phyloP scores from a whole-genome alignment of 1,139 yeast genomes.

The Scheffersomyces stambukii region DNA sequence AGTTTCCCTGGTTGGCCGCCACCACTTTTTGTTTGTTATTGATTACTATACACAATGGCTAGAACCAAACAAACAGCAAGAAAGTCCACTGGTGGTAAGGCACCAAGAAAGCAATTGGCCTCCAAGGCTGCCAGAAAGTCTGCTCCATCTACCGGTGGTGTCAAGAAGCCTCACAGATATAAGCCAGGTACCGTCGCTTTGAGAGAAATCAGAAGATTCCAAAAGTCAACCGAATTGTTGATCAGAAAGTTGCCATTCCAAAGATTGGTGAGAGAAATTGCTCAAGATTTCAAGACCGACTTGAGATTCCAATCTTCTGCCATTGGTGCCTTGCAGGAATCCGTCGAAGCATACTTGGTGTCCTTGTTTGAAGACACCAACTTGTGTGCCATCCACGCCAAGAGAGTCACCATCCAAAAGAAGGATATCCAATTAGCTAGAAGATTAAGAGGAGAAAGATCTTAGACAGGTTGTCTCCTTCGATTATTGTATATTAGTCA shows the following conservation, averaged over 20 bases:
- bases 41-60: too few relatives aligned
- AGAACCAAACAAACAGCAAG: constrained; percentile 99
- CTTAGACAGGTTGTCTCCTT: constrained; percentile 34
- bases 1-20: too few relatives aligned
- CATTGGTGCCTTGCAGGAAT: constrained; percentile 98
- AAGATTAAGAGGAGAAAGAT: constrained; percentile 98
- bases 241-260: constrained; percentile 99
- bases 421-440: constrained; percentile 98
- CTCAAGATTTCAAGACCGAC: constrained; percentile 97
- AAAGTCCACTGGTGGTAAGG: constrained; percentile 99
- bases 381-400: constrained; percentile 98
- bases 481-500: too few relatives aligned
- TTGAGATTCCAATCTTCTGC: constrained; percentile 98
- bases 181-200: constrained; percentile 99
- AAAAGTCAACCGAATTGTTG: constrained; percentile 93
- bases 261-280: constrained; percentile 97
- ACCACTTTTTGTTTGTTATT: too few relatives aligned
- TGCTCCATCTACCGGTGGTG: constrained; percentile 98
- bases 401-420: constrained; percentile 99
- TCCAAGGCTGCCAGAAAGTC: constrained; percentile 99
- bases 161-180: constrained; percentile 99
- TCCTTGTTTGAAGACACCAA: constrained; percentile 94
- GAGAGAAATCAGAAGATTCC: constrained; percentile 99
- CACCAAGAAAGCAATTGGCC: constrained; percentile 99
- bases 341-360: constrained; percentile 94